These are phyloP conservation scores for Tricholoma flavovirens DNA, from an alignment of 768 basidiomycete genomes.

Conservation along the genomic window DNA sequence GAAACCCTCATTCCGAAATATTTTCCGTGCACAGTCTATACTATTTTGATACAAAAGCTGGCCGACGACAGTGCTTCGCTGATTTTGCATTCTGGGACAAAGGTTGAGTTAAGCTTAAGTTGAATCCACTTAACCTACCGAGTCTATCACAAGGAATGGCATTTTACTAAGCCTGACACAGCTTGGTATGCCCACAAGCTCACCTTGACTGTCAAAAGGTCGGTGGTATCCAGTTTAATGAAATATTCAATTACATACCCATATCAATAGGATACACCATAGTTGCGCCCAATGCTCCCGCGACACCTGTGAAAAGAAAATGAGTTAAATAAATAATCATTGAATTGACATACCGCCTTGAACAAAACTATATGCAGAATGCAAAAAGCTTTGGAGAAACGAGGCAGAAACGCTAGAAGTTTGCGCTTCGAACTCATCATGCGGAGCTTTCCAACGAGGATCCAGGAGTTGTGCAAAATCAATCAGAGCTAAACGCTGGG, in stretches of 20 bases:
- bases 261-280: slow-evolving; percentile 96
- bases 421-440: slow-evolving; percentile 41
- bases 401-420: slow-evolving; percentile 28
- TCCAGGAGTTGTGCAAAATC: slow-evolving; percentile 94
- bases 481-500: slow-evolving; percentile 69
- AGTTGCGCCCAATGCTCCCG: slow-evolving; percentile 94
- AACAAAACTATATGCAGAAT: slow-evolving; percentile 81
- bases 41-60: slow-evolving; percentile 97
- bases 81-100: slow-evolving; percentile 83
- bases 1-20: slow-evolving; percentile 91
- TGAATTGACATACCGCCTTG: slow-evolving; percentile 58
- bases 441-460: slow-evolving; percentile 78
- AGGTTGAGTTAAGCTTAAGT: neutral
- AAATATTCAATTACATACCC: slow-evolving; percentile 43
- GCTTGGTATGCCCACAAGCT: slow-evolving; percentile 11
- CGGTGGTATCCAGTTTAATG: neutral
- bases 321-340: slow-evolving; percentile 2
- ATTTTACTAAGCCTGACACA: neutral
- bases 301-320: slow-evolving; percentile 53
- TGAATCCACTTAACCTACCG: slow-evolving; percentile 35
- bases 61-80: slow-evolving; percentile 93
- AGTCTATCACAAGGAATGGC: slow-evolving; percentile 35
- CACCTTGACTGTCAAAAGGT: slow-evolving; percentile 61
- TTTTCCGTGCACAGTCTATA: slow-evolving; percentile 88
- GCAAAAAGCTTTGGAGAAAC: slow-evolving; percentile 49